A percentile compares a stretch with the other conserved stretches of the same genome.
Conservation (phyloP, 805 yeast genomes). For the Babjeviella inositovora region DNA sequence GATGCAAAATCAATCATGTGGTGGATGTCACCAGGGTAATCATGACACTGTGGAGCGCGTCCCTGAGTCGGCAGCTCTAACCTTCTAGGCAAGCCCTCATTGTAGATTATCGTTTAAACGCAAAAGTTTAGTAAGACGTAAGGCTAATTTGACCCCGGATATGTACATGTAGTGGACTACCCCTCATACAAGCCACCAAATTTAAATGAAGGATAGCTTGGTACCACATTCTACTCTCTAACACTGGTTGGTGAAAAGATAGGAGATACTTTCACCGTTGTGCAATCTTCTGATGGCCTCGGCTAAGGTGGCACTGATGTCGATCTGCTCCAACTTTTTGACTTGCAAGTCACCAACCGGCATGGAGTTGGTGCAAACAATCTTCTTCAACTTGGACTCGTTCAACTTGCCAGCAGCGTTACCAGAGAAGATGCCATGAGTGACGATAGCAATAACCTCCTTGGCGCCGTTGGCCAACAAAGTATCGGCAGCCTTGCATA, state of each 20-base stretch:
- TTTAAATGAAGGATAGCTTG: too few relatives aligned
- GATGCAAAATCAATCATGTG: too few relatives aligned
- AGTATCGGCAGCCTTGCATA: constrained; percentile 88
- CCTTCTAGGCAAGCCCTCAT: too few relatives aligned
- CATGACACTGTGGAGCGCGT: too few relatives aligned
- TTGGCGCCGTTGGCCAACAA: constrained; percentile 68
- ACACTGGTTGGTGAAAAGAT: constrained; percentile 62
- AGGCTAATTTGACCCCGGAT: too few relatives aligned
- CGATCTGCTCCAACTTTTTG: constrained; percentile 68
- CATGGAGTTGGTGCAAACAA: constrained; percentile 88
- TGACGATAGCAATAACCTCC: constrained; percentile 81
- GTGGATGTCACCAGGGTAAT: too few relatives aligned
- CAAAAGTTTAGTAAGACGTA: too few relatives aligned
- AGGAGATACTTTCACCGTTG: constrained; percentile 91
- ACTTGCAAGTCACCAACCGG: constrained; percentile 69
- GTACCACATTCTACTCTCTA: constrained; percentile 7
- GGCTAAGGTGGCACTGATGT: constrained; percentile 75
- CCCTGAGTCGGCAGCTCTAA: too few relatives aligned
- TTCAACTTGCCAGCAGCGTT: constrained; percentile 63
- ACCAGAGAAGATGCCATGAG: constrained; percentile 89
- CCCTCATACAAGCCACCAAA: too few relatives aligned
- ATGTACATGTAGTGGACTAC: too few relatives aligned
- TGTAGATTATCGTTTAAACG: too few relatives aligned
- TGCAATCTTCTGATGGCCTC: constrained; percentile 91
- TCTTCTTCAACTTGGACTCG: constrained; percentile 46